Conservation (phyloP, 345 rosid species). For the Lepidium sativum region DNA sequence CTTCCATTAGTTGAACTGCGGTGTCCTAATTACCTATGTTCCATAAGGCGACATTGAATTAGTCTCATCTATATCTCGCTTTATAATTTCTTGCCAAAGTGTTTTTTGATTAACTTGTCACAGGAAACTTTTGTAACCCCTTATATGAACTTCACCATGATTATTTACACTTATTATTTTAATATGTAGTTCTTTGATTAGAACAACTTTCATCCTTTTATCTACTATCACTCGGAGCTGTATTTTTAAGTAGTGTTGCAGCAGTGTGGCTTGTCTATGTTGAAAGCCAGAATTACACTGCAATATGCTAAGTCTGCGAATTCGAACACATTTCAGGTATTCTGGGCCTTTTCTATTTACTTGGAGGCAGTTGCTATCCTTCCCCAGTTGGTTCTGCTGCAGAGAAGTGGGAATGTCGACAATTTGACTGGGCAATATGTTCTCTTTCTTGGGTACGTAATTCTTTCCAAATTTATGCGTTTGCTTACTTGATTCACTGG, state of each 20-base stretch:
- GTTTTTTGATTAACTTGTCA: background rate
- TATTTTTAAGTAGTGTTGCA: background rate
- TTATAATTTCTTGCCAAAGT: background rate
- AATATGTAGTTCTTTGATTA: background rate
- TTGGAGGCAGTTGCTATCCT: slow-evolving; percentile 95
- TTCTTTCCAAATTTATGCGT: background rate
- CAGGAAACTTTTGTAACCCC: background rate
- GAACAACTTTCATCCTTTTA: background rate
- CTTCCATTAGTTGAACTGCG: background rate
- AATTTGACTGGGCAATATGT: slow-evolving; percentile 94
- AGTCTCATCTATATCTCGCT: background rate
- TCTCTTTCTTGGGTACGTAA: slow-evolving; percentile 81
- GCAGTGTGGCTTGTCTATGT: background rate
- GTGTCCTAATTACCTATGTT: background rate
- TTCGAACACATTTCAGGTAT: slow-evolving; percentile 37
- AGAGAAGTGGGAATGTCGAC: slow-evolving; percentile 92
- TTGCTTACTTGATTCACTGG: slow-evolving; percentile 1
- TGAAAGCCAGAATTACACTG: background rate
- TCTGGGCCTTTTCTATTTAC: slow-evolving; percentile 92
- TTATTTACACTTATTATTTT: background rate
- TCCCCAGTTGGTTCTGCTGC: slow-evolving; percentile 85
- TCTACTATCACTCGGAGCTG: background rate
- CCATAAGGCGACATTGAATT: background rate
- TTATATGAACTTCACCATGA: background rate
- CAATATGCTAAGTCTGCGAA: background rate